These are phyloP conservation scores for Amylostereum chailletii DNA, from an alignment of 1,284 basidiomycete species.

Conservation along the genomic window DNA sequence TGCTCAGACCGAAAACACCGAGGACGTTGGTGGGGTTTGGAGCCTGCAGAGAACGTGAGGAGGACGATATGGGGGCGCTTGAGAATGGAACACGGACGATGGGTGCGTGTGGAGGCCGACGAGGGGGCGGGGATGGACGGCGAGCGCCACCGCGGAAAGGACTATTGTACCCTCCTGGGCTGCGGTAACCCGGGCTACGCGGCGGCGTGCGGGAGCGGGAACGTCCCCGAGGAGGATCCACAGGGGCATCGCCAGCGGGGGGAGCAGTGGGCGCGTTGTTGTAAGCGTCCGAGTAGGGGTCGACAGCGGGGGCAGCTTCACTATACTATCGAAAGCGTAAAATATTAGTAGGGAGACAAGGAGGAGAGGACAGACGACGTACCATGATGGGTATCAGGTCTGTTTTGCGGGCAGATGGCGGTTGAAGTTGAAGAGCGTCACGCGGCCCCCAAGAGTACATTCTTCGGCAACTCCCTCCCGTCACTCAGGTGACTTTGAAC, in stretches of 20 bases:
- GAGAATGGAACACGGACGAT: conserved; percentile 41
- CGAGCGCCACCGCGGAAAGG: conserved; percentile 18
- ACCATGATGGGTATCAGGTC: conserved; percentile 55
- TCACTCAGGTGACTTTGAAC: too few relatives aligned
- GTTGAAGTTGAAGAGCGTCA: conserved; percentile 18
- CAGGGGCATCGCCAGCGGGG: conserved; percentile 28
- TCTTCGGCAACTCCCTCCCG: too few relatives aligned
- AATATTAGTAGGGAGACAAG: conserved; percentile 3
- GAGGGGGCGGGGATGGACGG: conserved; percentile 36
- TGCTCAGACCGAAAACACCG: conserved; percentile 94
- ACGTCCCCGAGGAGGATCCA: conserved; percentile 46
- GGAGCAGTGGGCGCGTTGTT: conserved; percentile 49
- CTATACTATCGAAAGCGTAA: conserved; percentile 39
- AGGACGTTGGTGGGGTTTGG: conserved; percentile 84
- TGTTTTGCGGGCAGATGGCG: conserved; percentile 15
- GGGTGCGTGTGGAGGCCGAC: conserved; percentile 62
- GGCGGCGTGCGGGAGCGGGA: conserved; percentile 63
- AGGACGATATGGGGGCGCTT: conserved; percentile 10
- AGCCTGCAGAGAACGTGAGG: conserved; percentile 50
- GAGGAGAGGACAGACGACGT: conserved; percentile 22
- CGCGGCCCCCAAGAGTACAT: too few relatives aligned
- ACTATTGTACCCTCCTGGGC: conserved; percentile 25
- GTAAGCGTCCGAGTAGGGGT: conserved; percentile 78
- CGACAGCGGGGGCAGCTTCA: conserved; percentile 51
- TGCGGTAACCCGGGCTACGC: conserved; percentile 42